These are phyloP conservation scores for Zoysia japonica DNA, from an alignment of 176 grass and related monocot genomes.

Conservation along the genomic window DNA sequence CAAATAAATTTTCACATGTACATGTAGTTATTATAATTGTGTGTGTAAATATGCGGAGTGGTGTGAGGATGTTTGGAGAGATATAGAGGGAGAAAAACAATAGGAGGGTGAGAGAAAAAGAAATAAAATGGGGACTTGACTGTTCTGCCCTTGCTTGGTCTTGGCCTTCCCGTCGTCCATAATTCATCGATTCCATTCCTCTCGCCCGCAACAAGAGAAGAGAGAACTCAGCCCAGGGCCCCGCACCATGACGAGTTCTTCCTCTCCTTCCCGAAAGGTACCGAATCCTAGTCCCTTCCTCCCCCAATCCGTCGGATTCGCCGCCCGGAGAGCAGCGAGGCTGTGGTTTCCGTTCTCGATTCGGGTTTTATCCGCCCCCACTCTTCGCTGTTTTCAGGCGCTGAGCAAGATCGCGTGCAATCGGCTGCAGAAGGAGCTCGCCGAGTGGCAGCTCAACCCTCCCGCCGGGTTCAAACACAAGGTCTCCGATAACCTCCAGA, in stretches of 20 bases:
- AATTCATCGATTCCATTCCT: slow-evolving; percentile 15
- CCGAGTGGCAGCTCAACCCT: slow-evolving; percentile 82
- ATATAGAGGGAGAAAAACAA: no score
- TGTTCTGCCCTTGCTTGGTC: background rate
- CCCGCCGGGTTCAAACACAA: slow-evolving; percentile 82
- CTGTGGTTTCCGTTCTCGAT: slow-evolving; percentile 9
- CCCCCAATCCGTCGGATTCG: slow-evolving; percentile 37
- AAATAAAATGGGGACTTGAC: no score
- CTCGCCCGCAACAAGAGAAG: background rate
- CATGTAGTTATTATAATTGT: no score
- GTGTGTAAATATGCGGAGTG: no score
- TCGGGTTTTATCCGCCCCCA: slow-evolving; percentile 3
- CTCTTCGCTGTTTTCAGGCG: slow-evolving; percentile 46
- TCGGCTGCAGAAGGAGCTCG: slow-evolving; percentile 89
- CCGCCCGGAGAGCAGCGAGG: background rate
- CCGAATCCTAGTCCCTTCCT: background rate
- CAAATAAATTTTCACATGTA: no score
- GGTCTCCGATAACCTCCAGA: slow-evolving; percentile 83
- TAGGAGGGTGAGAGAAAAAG: no score
- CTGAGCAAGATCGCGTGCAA: slow-evolving; percentile 99
- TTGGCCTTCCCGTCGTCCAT: background rate
- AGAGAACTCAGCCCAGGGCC: background rate
- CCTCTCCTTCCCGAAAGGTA: slow-evolving; percentile 55
- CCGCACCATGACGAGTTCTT: slow-evolving; percentile 60
- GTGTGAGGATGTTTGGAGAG: no score